A percentile compares a stretch with the other conserved stretches of the same genome.
Conservation (phyloP, 129 eudicot genomes). For the Chrysanthemum makinoi region DNA sequence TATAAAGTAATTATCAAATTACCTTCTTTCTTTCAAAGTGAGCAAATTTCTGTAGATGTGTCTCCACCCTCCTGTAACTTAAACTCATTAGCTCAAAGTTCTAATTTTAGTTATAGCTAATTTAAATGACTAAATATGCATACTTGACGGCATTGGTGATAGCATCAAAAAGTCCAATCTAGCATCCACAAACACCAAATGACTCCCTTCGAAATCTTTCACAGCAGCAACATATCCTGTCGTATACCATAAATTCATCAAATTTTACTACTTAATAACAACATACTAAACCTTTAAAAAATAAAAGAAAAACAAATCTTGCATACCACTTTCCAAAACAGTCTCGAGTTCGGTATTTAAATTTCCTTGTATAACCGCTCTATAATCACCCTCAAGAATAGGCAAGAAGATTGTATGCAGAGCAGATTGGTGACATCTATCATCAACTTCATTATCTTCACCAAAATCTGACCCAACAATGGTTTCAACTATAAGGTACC, state of each 20-base stretch:
- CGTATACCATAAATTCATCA: background rate
- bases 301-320: background rate
- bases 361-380: slow-evolving; percentile 94
- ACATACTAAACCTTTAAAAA: slow-evolving; percentile 1
- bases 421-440: too few species aligned
- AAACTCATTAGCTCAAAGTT: background rate
- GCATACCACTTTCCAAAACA: slow-evolving; percentile 87
- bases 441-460: too few species aligned
- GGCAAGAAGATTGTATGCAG: too few species aligned
- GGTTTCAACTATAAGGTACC: too few species aligned
- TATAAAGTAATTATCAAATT: slow-evolving; percentile 4
- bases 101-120: background rate
- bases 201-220: slow-evolving; percentile 70
- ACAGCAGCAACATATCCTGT: slow-evolving; percentile 69
- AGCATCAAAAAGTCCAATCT: slow-evolving; percentile 81
- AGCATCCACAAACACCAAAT: slow-evolving; percentile 74
- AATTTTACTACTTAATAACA: background rate
- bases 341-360: slow-evolving; percentile 66
- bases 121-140: slow-evolving; percentile 5
- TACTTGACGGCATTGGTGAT: slow-evolving; percentile 84
- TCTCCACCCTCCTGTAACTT: slow-evolving; percentile 69
- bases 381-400: slow-evolving; percentile 86
- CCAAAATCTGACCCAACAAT: too few species aligned
- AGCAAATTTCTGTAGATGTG: slow-evolving; percentile 73
- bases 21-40: slow-evolving; percentile 92